Base-by-base conservation (phyloP, 305 asterid genomes). In the Caryopteris hybrid region DNA sequence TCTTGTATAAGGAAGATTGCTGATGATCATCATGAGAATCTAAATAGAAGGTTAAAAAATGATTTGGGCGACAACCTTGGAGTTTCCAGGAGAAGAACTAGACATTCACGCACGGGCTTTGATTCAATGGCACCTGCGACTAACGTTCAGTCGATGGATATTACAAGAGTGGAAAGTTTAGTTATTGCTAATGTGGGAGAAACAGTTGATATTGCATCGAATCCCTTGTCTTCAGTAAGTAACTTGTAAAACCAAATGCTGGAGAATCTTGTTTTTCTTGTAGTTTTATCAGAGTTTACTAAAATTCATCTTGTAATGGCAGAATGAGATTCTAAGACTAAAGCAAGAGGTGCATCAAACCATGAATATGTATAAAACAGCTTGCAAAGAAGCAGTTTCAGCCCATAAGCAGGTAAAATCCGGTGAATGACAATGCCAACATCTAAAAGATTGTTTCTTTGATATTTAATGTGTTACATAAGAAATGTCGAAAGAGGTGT, bases 331-430 rank as follows among this genome's bases (percentile, higher is more conserved):
- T 47, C 68, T 14, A 61, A 83, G 88, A 43, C 76, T 90, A 61
- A 85, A 82, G 76, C 82, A 61, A 8, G 90, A 89, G 77, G 79
- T 89, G 66, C 71, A 85, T 65, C 90, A 87, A 47, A 85, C 95
- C 17, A 74, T 91, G 91, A 78, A 83, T 45, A 79, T 84, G 93
- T 91, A 89, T 62, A 88, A 76, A 58, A 67, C 87, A 47, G 95
- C 90, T 69, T 88, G 92, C 86, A 86, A 84, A 73, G 89, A 88
- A 65, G 93, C 91, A 39, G 66, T 77, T 62, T 65, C 82, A 3
- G 81, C 86, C 23, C 76, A 76, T 59, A 68, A 64, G 8, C 65
- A 23, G 82, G 84, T 74, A 70, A 41, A 7, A n/a, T 3, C 13
- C n/a, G 8, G 39, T 29, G 17, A 18, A 0, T 12, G 7, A 3